Percentiles rank a stretch among this genome's conserved stretches.
These are phyloP conservation scores for Vicia faba DNA, from an alignment of 306 rosid species.

Conservation along the genomic window DNA sequence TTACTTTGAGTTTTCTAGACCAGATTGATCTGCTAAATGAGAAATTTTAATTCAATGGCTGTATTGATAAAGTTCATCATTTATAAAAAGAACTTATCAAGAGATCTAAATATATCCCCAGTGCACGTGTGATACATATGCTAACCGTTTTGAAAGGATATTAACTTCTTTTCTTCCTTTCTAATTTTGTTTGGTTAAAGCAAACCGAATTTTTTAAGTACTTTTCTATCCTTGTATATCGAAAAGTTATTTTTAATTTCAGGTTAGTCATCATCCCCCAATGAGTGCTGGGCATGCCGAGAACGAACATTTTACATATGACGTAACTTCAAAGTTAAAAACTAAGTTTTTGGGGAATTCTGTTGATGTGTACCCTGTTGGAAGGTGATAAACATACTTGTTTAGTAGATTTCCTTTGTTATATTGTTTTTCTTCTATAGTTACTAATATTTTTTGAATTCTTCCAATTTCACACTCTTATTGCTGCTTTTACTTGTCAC, in stretches of 20 bases:
- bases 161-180: conserved; percentile 23
- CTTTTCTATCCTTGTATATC: conserved; percentile 11
- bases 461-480: conserved; percentile 32
- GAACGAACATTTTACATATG: conserved; percentile 85
- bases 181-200: conserved; percentile 28
- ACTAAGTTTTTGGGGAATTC: conserved; percentile 94
- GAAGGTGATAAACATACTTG: conserved; percentile 62
- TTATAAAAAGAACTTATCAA: background rate
- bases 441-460: conserved; percentile 11
- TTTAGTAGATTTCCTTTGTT: conserved; percentile 5
- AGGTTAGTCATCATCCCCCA: conserved; percentile 99
- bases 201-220: background rate
- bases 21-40: background rate
- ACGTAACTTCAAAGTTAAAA: conserved; percentile 87
- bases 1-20: background rate
- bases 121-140: conserved; percentile 4
- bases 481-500: conserved; percentile 24
- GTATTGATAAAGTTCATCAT: conserved; percentile 5
- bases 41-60: background rate
- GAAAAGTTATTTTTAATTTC: conserved; percentile 31
- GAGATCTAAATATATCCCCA: background rate
- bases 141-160: conserved; percentile 18
- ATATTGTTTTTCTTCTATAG: conserved; percentile 12
- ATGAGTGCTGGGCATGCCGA: conserved; percentile 95
- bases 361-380: conserved; percentile 85